Conservation (phyloP, 371 early-diverging fungal species). For the Zychaea mexicana region DNA sequence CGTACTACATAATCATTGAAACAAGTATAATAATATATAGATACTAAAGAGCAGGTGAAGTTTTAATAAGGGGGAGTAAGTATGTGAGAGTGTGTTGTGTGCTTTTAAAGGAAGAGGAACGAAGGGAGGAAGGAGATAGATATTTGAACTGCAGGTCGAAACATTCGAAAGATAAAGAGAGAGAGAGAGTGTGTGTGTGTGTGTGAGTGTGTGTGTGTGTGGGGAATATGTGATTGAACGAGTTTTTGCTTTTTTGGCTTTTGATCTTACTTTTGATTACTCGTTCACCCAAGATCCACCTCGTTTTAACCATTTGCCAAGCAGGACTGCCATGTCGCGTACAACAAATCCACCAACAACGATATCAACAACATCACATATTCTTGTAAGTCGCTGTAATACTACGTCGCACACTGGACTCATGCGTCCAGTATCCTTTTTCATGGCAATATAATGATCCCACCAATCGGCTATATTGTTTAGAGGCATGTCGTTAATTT, state of each 20-base stretch:
- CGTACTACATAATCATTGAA: conserved; percentile 7
- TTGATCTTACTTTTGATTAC: conserved; percentile 9
- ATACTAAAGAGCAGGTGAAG: too few species aligned
- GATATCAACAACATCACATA: conserved; percentile 37
- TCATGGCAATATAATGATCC: conserved; percentile 25
- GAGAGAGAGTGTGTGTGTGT: neutral
- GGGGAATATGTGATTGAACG: too few species aligned
- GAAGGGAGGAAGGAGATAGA: too few species aligned
- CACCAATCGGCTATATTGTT: conserved; percentile 36
- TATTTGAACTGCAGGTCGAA: too few species aligned
- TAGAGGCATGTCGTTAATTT: too few species aligned
- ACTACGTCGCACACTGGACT: conserved; percentile 32
- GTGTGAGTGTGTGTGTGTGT: too few species aligned
- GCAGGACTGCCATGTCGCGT: conserved; percentile 44
- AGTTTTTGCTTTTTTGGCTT: too few species aligned
- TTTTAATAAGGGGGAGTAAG: too few species aligned
- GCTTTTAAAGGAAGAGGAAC: too few species aligned
- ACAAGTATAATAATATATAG: conserved; percentile 2
- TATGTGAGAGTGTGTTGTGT: too few species aligned
- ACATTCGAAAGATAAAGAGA: neutral
- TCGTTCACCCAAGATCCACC: conserved; percentile 55
- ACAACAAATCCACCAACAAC: conserved; percentile 50
- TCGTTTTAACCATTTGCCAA: conserved; percentile 56
- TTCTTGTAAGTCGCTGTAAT: conserved; percentile 32
- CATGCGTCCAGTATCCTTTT: conserved; percentile 20